A percentile compares a stretch with the other conserved stretches of the same genome.
These are phyloP conservation scores for Colletotrichum liriopes DNA, from an alignment of 2,329 filamentous ascomycete genomes.

Conservation along the genomic window DNA sequence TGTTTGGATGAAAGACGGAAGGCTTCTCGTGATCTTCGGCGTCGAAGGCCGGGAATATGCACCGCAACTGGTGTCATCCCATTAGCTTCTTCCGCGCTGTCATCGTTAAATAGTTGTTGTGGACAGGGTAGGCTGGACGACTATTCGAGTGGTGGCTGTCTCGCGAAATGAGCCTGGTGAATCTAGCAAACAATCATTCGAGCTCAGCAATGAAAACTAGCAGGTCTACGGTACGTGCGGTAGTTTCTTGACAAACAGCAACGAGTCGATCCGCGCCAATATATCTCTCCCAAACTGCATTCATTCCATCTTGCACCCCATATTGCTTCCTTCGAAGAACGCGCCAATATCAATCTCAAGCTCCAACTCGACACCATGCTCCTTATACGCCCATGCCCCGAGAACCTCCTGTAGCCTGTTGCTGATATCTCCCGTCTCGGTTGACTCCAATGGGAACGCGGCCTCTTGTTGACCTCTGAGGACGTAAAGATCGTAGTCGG, in stretches of 20 bases:
- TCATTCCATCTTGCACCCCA: neutral
- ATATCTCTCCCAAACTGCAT: neutral
- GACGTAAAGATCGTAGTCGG: slow-evolving; percentile 28
- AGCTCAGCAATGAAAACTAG: neutral
- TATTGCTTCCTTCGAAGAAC: slow-evolving; percentile 8
- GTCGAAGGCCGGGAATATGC: neutral
- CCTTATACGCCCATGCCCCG: slow-evolving; percentile 20
- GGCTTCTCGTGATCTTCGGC: neutral
- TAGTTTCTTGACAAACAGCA: neutral
- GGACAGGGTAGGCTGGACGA: neutral
- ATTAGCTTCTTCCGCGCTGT: neutral
- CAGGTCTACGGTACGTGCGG: neutral
- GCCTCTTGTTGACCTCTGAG: slow-evolving; percentile 16
- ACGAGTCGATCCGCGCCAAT: neutral
- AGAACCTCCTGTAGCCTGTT: slow-evolving; percentile 34
- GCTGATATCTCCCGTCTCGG: slow-evolving; percentile 25
- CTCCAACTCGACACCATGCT: slow-evolving; percentile 22
- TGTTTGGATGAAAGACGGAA: neutral
- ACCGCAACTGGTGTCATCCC: neutral
- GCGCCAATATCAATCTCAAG: slow-evolving; percentile 41
- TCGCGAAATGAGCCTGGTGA: neutral
- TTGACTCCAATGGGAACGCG: slow-evolving; percentile 17
- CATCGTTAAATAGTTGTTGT: neutral
- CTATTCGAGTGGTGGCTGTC: neutral
- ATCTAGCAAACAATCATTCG: neutral